Conservation (phyloP, 352 stramenopile species). For the Phytophthora gonapodyides region DNA sequence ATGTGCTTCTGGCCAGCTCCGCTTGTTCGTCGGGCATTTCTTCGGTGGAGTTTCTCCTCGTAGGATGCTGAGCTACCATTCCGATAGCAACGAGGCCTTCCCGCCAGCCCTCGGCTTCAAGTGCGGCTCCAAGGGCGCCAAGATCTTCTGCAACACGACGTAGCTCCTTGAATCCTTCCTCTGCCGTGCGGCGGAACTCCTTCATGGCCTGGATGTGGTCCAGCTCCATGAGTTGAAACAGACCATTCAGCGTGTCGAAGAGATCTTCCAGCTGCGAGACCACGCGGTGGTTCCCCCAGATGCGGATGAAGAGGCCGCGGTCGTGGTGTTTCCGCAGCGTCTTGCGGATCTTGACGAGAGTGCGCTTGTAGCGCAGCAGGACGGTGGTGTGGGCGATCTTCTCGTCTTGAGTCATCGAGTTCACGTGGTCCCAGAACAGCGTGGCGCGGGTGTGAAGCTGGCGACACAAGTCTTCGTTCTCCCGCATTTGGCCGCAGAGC, state of each 20-base stretch:
- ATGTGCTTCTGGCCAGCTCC: constrained; percentile 18
- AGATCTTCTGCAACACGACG: constrained; percentile 5
- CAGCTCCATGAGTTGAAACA: constrained; percentile 26
- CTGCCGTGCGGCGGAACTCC: constrained; percentile 2
- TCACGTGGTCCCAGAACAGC: constrained; percentile 34
- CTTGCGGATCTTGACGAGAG: constrained; percentile 27
- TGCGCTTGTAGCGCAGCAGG: constrained; percentile 25
- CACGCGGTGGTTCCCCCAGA: constrained; percentile 21
- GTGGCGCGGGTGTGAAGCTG: constrained; percentile 11
- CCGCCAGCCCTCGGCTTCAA: constrained; percentile 4
- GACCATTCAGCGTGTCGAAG: constrained; percentile 21
- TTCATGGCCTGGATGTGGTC: constrained; percentile 19
- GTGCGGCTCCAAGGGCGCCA: background rate
- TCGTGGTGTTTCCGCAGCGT: constrained; percentile 12
- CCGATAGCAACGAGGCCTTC: constrained; percentile 13
- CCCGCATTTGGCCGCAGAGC: constrained; percentile 28
- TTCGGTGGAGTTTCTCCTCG: background rate
- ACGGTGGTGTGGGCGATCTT: constrained; percentile 27
- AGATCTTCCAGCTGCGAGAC: constrained; percentile 14
- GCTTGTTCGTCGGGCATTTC: constrained; percentile 10
- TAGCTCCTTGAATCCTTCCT: constrained; percentile 7
- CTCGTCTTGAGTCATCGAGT: constrained; percentile 29
- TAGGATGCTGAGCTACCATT: constrained; percentile 18
- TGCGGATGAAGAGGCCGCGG: constrained; percentile 10
- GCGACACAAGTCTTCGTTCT: constrained; percentile 27